Evolutionary conservation across 2,329 filamentous ascomycete species (phyloP).

Genomic region (Emergomyces pasteurianus): DNA sequence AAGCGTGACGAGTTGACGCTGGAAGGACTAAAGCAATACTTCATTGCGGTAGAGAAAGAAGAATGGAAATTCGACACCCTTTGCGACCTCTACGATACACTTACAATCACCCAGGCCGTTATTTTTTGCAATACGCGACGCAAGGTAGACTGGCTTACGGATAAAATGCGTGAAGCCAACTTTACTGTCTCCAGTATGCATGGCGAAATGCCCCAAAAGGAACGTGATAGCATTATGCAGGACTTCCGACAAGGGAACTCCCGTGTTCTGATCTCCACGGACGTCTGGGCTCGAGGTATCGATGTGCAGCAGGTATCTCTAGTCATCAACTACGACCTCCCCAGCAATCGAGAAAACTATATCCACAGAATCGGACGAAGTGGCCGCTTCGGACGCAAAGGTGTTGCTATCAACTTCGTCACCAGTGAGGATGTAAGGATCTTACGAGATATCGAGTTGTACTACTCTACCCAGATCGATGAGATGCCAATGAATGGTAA

Average conservation of each 20-base stretch:
- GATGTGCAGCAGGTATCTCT: slow-evolving; percentile 97
- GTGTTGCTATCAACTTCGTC: slow-evolving; percentile 99
- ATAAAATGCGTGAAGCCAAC: slow-evolving; percentile 98
- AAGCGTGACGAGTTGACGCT: slow-evolving; percentile 98
- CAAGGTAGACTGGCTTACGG: slow-evolving; percentile 98
- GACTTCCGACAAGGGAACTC: slow-evolving; percentile 96
- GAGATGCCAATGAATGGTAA: slow-evolving; percentile 97
- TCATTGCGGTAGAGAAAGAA: slow-evolving; percentile 97
- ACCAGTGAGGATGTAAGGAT: slow-evolving; percentile 97
- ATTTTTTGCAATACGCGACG: slow-evolving; percentile 99
- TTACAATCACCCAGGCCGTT: slow-evolving; percentile 96
- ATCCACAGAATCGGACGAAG: slow-evolving; percentile 96
- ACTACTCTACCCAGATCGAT: slow-evolving; percentile 93
- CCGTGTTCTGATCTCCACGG: slow-evolving; percentile 89
- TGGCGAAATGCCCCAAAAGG: slow-evolving; percentile 97
- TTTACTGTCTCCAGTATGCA: slow-evolving; percentile 99
- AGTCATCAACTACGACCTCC: slow-evolving; percentile 98
- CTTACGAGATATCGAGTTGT: slow-evolving; percentile 90
- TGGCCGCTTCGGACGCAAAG: slow-evolving; percentile 92
- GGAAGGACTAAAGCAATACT: slow-evolving; percentile 97
- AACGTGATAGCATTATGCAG: slow-evolving; percentile 98
- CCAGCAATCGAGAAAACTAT: slow-evolving; percentile 98
- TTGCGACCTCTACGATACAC: slow-evolving; percentile 94
- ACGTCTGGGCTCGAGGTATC: slow-evolving; percentile 96
- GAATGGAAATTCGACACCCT: slow-evolving; percentile 99